Evolutionary conservation across 2,329 filamentous ascomycete genomes (phyloP).

Genomic region (Cercospora sesami): DNA sequence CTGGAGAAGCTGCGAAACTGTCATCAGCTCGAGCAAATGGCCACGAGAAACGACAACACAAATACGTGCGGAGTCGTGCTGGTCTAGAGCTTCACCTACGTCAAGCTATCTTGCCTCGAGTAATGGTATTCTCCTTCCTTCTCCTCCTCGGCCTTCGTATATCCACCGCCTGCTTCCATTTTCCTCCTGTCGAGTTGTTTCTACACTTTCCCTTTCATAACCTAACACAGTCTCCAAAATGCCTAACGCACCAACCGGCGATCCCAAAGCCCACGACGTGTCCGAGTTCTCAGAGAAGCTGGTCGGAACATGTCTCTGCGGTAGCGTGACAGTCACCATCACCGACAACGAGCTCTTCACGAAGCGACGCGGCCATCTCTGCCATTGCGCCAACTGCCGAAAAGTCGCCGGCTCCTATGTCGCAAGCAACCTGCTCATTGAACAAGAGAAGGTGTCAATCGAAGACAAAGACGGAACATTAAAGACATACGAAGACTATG

Average conservation of each 20-base stretch:
- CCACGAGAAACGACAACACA: constrained; percentile 9
- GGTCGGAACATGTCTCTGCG: constrained; percentile 49
- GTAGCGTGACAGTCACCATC: constrained; percentile 52
- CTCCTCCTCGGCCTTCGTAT: neutral
- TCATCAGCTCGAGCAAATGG: neutral
- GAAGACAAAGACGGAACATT: constrained; percentile 48
- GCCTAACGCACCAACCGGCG: constrained; percentile 40
- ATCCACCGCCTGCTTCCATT: neutral
- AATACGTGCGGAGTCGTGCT: constrained; percentile 16
- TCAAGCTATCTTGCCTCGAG: constrained; percentile 15
- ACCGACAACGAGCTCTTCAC: constrained; percentile 51
- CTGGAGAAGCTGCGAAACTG: neutral
- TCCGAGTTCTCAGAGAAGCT: constrained; percentile 41
- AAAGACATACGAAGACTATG: constrained; percentile 48
- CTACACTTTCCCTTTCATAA: neutral
- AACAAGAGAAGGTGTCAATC: constrained; percentile 49
- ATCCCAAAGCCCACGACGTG: constrained; percentile 43
- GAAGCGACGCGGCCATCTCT: constrained; percentile 49
- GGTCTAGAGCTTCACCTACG: constrained; percentile 18
- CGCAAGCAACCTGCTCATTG: constrained; percentile 45
- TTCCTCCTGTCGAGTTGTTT: neutral
- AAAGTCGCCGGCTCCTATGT: constrained; percentile 51
- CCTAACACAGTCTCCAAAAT: constrained; percentile 26
- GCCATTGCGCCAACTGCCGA: constrained; percentile 55
- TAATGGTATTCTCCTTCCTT: constrained; percentile 12